These are phyloP conservation scores for Rubia balearica DNA, from an alignment of 305 asterid genomes.

Conservation along the genomic window DNA sequence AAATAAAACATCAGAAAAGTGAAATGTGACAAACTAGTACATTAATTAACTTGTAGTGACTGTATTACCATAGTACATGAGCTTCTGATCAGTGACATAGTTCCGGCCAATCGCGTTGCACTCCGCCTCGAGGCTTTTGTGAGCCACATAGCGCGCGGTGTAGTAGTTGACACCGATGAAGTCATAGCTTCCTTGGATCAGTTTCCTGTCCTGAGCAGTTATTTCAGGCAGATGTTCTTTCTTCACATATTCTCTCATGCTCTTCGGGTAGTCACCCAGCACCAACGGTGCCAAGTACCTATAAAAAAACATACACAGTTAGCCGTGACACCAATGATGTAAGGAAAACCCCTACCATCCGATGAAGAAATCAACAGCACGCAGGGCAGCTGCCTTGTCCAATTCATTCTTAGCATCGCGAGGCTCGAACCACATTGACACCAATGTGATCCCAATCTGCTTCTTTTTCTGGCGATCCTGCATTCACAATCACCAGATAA, in stretches of 20 bases:
- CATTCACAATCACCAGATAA: neutral
- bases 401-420: neutral
- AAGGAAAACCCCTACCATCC: conserved; percentile 17
- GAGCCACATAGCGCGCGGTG: conserved; percentile 5
- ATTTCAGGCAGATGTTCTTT: conserved; percentile 1
- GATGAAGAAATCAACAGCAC: conserved; percentile 21
- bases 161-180: conserved; percentile 4
- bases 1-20: neutral
- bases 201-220: neutral
- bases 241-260: conserved; percentile 7
- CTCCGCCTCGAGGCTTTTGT: neutral
- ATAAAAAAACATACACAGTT: neutral
- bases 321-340: neutral
- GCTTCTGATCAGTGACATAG: conserved; percentile 7
- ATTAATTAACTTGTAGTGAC: neutral
- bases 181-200: conserved; percentile 6
- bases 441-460: conserved; percentile 14
- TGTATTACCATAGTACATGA: conserved; percentile 2
- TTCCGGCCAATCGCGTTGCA: neutral
- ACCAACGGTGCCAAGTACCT: conserved; percentile 7
- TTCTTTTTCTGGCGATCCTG: neutral
- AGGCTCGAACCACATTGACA: conserved; percentile 23
- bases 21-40: neutral
- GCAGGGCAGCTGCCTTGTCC: conserved; percentile 14
- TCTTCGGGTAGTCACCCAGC: neutral